Conservation (phyloP, 257 asterid genomes). For the Gynochthodes officinalis region DNA sequence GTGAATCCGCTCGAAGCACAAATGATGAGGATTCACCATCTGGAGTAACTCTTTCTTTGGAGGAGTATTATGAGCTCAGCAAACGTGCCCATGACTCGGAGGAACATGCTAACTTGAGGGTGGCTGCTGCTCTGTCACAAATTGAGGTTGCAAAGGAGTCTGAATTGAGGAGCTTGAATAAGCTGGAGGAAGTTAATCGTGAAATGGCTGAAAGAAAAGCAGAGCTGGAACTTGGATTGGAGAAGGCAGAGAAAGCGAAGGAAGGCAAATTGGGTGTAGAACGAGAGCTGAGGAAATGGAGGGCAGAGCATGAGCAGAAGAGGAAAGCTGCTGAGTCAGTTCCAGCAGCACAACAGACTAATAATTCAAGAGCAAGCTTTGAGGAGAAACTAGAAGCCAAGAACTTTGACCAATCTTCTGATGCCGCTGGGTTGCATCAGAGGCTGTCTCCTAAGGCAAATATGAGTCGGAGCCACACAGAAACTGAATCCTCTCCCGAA, state of each 20-base stretch:
- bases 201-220: slow-evolving; percentile 53
- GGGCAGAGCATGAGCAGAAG: slow-evolving; percentile 75
- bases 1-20: slow-evolving; percentile 54
- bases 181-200: slow-evolving; percentile 65
- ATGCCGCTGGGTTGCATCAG: slow-evolving; percentile 27
- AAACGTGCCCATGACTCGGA: slow-evolving; percentile 85
- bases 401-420: slow-evolving; percentile 25
- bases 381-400: slow-evolving; percentile 37
- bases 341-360: slow-evolving; percentile 23
- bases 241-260: slow-evolving; percentile 70
- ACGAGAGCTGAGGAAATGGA: slow-evolving; percentile 81
- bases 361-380: slow-evolving; percentile 33
- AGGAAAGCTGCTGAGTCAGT: slow-evolving; percentile 51
- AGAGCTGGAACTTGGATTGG: slow-evolving; percentile 49
- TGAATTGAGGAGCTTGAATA: slow-evolving; percentile 57
- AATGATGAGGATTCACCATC: slow-evolving; percentile 42
- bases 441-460: slow-evolving; percentile 41
- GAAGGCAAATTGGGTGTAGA: slow-evolving; percentile 77
- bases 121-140: slow-evolving; percentile 64
- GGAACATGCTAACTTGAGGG: slow-evolving; percentile 62
- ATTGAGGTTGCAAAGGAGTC: slow-evolving; percentile 81
- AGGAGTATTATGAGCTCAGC: slow-evolving; percentile 87
- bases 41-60: slow-evolving; percentile 63
- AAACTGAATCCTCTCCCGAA: slow-evolving; percentile 50
- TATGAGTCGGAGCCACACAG: slow-evolving; percentile 41